These are phyloP conservation scores for Fistulinella cinereoalba DNA, from an alignment of 1,284 basidiomycete species.

Conservation along the genomic window DNA sequence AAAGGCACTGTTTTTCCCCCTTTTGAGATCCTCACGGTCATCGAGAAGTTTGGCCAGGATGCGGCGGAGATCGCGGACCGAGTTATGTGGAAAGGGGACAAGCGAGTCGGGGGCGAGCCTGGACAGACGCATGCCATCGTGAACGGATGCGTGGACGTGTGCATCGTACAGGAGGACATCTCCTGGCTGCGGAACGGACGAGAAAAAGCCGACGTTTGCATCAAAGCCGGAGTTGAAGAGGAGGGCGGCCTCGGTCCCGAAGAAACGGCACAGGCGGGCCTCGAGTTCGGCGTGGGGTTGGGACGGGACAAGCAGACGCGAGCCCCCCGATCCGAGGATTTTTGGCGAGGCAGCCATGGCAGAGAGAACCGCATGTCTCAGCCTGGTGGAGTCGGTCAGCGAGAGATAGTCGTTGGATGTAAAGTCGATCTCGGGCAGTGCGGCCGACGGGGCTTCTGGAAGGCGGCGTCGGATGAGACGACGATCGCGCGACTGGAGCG, in stretches of 20 bases:
- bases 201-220: constrained; percentile 89
- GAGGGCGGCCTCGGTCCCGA: constrained; percentile 65
- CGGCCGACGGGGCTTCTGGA: constrained; percentile 33
- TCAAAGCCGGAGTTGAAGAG: constrained; percentile 96
- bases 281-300: constrained; percentile 69
- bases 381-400: constrained; percentile 57
- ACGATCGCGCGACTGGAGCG: constrained; percentile 60
- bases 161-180: constrained; percentile 87
- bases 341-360: constrained; percentile 52
- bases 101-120: constrained; percentile 43
- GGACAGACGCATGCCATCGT: constrained; percentile 82
- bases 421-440: constrained; percentile 59
- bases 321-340: constrained; percentile 88
- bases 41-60: constrained; percentile 42
- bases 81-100: constrained; percentile 74
- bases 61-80: constrained; percentile 47
- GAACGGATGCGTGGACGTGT: constrained; percentile 89
- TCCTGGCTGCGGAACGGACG: constrained; percentile 73
- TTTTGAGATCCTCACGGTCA: constrained; percentile 38
- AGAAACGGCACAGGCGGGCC: constrained; percentile 61
- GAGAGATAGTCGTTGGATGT: constrained; percentile 95
- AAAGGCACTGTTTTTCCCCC: constrained; percentile 51
- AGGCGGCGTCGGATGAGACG: constrained; percentile 62
- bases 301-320: constrained; percentile 84
- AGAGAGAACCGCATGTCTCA: constrained; percentile 58